Base-by-base conservation (phyloP, 2,329 filamentous ascomycete species). In the Chaetomiaceae sp. region DNA sequence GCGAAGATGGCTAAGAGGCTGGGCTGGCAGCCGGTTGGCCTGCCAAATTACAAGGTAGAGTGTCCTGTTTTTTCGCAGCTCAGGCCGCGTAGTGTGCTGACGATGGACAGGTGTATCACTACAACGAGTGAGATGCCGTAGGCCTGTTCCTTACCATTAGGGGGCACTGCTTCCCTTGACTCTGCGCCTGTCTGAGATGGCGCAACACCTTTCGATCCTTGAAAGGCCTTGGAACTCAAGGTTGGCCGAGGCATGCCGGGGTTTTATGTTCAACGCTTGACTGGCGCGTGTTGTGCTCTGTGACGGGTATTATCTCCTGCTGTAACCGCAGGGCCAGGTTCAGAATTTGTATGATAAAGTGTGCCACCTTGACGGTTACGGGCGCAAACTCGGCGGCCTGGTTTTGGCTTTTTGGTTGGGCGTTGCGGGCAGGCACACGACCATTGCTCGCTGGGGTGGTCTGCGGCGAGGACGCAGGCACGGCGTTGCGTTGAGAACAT, bases 1-100 rank as follows among this genome's bases (percentile, higher is more conserved):
- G 91, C 94, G 17, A 96, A 92, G 74, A 99, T 99, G 94, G 91
- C 91, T 12, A 87, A 83, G 69, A 79, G 94, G 60, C 71, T 99
- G 66, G 91, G 91, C 45, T 96, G 91, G 85, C 79, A 86, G 57
- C 82, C 88, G 54, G 90, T 80, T 62, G 94, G 94, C n/a, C 74
- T 97, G 66, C 94, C 94, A 38, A 96, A 97, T 74, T 99, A 99
- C 74, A 91, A 92, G 79, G 94, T 96, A 73, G 68, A 82, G 59
- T 61, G 4, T 11, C 11, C 3, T 34, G 11, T 19, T 4, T 17
- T 23, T 1, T 11, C 15, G 17, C 6, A 8, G 23, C 9, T 22
- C 3, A 8, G 15, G 8, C 1, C 15, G 19, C 15, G 31, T 14
- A 19, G 9, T 34, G 17, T 55, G 52, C 59, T 65, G 27, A 62